phyloP scores from a whole-genome alignment of 805 yeast species.

The Candida maltosa region DNA sequence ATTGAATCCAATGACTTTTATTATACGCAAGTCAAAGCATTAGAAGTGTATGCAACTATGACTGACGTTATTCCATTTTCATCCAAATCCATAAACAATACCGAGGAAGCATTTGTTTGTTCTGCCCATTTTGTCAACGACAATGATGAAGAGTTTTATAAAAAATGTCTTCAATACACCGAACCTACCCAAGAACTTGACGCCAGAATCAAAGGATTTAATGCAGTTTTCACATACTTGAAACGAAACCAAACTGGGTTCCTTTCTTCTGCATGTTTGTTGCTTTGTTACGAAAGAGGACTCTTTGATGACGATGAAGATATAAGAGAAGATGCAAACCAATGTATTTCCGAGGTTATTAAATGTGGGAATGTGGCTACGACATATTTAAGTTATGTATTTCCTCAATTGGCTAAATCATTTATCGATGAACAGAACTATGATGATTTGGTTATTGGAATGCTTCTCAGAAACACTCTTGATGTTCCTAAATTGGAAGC shows the following conservation, averaged over 20 bases:
- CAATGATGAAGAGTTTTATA: too few species aligned
- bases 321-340: slow-evolving; percentile 48
- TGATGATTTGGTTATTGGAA: not conserved
- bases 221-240: slow-evolving; percentile 2
- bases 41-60: slow-evolving; percentile 2
- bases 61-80: not conserved
- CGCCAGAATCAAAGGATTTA: slow-evolving; percentile 1
- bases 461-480: slow-evolving; percentile 7
- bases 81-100: too few species aligned
- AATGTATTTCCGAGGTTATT: slow-evolving; percentile 31
- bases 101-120: too few species aligned
- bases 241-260: slow-evolving; percentile 2
- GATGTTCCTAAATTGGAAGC: slow-evolving; percentile 2
- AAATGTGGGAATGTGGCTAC: slow-evolving; percentile 7
- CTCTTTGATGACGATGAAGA: slow-evolving; percentile 68
- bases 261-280: slow-evolving; percentile 2
- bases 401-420: slow-evolving; percentile 4
- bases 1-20: not conserved
- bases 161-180: too few species aligned
- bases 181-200: too few species aligned
- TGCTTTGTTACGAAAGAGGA: slow-evolving; percentile 8
- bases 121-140: too few species aligned
- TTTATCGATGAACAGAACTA: slow-evolving; percentile 2
- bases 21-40: slow-evolving; percentile 2
- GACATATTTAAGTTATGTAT: slow-evolving; percentile 2